A percentile compares a stretch with the other conserved stretches of the same genome.
Evolutionary conservation across 2,329 filamentous ascomycete genomes (phyloP).

Genomic region (Escovopsis sp.): DNA sequence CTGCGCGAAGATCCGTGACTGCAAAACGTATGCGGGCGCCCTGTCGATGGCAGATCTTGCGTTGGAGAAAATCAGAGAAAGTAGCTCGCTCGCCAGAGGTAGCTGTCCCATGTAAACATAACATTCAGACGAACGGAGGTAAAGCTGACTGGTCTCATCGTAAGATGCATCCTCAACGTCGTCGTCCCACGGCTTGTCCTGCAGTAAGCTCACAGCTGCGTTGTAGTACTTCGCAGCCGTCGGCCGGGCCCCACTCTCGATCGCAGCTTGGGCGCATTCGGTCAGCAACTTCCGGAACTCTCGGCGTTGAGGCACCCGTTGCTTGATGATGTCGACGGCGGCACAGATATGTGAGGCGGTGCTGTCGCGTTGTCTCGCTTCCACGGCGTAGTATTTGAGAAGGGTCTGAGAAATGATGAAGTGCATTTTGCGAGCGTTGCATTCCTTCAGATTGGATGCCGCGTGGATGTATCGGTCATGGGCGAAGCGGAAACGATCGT

Average conservation of each 20-base stretch:
- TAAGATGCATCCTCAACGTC: conserved; percentile 60
- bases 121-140: conserved; percentile 69
- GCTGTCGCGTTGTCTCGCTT: conserved; percentile 51
- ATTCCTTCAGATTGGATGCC: conserved; percentile 53
- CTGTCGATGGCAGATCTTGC: conserved; percentile 64
- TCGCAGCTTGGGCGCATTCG: conserved; percentile 62
- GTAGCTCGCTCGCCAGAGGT: conserved; percentile 49
- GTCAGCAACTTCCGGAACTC: conserved; percentile 64
- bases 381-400: conserved; percentile 51
- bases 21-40: conserved; percentile 69
- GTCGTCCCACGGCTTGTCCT: conserved; percentile 64
- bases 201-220: conserved; percentile 63
- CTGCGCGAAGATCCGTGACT: conserved; percentile 64
- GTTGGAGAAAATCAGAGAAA: conserved; percentile 54
- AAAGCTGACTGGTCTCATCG: conserved; percentile 68
- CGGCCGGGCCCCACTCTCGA: conserved; percentile 67
- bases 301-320: conserved; percentile 41
- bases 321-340: conserved; percentile 59
- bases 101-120: conserved; percentile 66
- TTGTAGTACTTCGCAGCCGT: conserved; percentile 74
- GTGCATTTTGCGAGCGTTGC: conserved; percentile 67
- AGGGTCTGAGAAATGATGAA: conserved; percentile 75
- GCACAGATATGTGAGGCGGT: conserved; percentile 72
- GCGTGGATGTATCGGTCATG: conserved; percentile 80
- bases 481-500: conserved; percentile 76